Evolutionary conservation across 1,139 yeast species (phyloP), one percentile per base, ranked within the genome.

Genomic region (Pichiaceae sp.): DNA sequence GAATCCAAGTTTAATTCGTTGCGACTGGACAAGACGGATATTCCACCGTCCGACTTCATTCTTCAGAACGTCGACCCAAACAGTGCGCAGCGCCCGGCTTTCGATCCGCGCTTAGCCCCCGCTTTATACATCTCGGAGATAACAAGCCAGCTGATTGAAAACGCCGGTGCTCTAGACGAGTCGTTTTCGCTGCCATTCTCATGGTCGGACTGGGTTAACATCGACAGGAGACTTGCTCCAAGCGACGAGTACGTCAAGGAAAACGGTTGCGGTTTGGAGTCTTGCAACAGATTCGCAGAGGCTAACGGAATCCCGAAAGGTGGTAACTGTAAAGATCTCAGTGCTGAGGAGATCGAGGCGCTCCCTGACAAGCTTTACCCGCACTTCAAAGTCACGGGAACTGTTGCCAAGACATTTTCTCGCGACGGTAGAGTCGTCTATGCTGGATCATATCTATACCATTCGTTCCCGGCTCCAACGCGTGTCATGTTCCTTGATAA

Each of bases 161-260:
- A 25, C 14, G 28, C 28, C 17, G 28, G 18, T 14, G 16, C 11
- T 5, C 5, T 33, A 4, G 35, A 33, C 23, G 26, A 25, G 2
- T 11, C 6, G 4, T 44, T 46, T 18, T 29, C 29, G 15, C 19
- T 50, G 2, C 43, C 46, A 1, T 54, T 55, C 38, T 37, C 42
- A 11, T 55, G 60, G 60, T 27, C 34, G 8, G 52, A 51, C 33
- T 55, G 60, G 60, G 36, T 51, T 9, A 45, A 53, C 41, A 35
- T 53, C 33, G 47, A 49, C 23, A 34, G 37, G 15, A 44, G 58
- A 32, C 39, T 55, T 5, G 26, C 33, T 15, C 54, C 54, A 11
- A 42, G 43, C 29, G 33, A 27, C 9, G 21, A 31, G 11, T 54
- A 50, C 49, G 29, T 42, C 17, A 21, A 27, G 1, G 17, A 29